Percentiles rank a stretch among this genome's conserved stretches.
These are phyloP conservation scores for Athelia psychrophila DNA, from an alignment of 1,284 basidiomycete genomes.

Conservation along the genomic window DNA sequence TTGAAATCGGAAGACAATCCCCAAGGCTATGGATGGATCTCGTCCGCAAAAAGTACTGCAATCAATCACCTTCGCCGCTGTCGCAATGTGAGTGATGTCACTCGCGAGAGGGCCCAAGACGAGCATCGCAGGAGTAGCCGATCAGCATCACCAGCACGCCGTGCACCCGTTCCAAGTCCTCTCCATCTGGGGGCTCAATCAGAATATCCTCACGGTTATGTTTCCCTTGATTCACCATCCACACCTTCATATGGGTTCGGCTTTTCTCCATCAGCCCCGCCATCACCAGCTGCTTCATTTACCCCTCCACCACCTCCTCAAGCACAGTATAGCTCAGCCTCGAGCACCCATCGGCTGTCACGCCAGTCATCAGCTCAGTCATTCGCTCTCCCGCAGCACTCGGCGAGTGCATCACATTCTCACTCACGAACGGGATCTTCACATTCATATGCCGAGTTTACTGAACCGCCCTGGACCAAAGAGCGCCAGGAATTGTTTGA, in stretches of 20 bases:
- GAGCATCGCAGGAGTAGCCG: background rate
- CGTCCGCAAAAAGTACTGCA: background rate
- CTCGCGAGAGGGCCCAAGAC: background rate
- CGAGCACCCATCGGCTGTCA: background rate
- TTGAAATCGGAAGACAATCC: background rate
- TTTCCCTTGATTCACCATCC: background rate
- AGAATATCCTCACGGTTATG: background rate
- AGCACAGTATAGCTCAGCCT: background rate
- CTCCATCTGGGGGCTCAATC: background rate
- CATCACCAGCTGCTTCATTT: background rate
- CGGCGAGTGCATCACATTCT: background rate
- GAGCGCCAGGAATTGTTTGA: constrained; percentile 18
- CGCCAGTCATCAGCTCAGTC: background rate
- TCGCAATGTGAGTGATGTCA: background rate
- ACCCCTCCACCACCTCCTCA: background rate
- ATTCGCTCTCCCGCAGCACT: background rate
- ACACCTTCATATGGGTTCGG: background rate
- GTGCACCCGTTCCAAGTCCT: background rate
- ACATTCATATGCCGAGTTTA: background rate
- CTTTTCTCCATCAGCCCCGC: no score
- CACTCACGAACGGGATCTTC: background rate
- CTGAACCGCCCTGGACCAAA: background rate
- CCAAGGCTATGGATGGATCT: background rate
- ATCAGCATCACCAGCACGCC: no score
- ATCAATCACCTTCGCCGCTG: background rate